Conservation (phyloP, 768 basidiomycete genomes). For the Pleurotus tuber-regium region DNA sequence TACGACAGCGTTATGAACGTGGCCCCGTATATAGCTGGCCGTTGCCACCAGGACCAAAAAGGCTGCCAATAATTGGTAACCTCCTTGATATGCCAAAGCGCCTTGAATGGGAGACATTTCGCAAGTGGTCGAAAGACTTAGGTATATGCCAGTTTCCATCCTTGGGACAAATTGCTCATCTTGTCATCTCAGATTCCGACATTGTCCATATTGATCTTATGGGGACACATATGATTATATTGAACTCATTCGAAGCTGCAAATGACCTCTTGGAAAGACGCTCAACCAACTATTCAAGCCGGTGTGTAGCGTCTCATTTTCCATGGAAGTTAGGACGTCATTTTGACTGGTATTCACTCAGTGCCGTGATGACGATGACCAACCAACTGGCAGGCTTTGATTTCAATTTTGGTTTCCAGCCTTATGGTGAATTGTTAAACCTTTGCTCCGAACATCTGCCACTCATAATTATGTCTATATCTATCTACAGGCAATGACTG, state of each 20-base stretch:
- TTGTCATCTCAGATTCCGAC: conserved; percentile 1
- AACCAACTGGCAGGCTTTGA: conserved; percentile 13
- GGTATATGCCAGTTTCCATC: too few relatives aligned
- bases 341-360: too few relatives aligned
- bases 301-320: not conserved
- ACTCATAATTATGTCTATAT: too few relatives aligned
- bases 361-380: conserved; percentile 17
- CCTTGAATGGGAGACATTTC: conserved; percentile 13
- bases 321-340: too few relatives aligned
- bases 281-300: conserved; percentile 12
- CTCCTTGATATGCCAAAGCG: conserved; percentile 20
- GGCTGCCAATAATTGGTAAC: conserved; percentile 27
- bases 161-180: too few relatives aligned
- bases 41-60: conserved; percentile 24
- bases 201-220: conserved; percentile 12
- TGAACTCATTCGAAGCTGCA: conserved; percentile 14
- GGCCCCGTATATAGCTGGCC: conserved; percentile 4
- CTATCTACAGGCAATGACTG: not conserved
- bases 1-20: not conserved
- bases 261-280: conserved; percentile 16
- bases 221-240: conserved; percentile 11
- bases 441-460: too few relatives aligned
- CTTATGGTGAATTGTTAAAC: conserved; percentile 15
- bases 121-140: conserved; percentile 3
- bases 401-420: conserved; percentile 12